These are phyloP conservation scores for Penicillium verhagenii DNA, from an alignment of 495 filamentous ascomycete genomes.

Conservation along the genomic window DNA sequence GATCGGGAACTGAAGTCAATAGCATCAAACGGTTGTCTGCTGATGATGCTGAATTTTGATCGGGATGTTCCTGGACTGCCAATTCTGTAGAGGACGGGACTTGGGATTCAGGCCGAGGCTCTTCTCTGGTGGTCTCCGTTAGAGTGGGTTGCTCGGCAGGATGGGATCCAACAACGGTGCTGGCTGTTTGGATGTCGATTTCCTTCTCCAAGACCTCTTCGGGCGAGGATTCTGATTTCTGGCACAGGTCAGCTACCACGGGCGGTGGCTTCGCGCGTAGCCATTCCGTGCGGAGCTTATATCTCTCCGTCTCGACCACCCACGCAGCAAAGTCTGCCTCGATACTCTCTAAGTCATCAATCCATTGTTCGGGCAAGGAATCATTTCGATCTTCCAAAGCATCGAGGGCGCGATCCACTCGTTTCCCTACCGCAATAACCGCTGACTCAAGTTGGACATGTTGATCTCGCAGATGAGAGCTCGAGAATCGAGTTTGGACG, in stretches of 20 bases:
- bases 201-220: conserved; percentile 2
- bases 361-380: conserved; percentile 81
- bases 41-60: neutral
- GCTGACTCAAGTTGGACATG: conserved; percentile 63
- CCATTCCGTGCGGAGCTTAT: conserved; percentile 47
- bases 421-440: conserved; percentile 65
- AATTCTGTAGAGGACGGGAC: neutral
- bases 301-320: conserved; percentile 57
- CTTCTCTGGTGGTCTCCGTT: conserved; percentile 33
- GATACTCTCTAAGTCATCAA: conserved; percentile 76
- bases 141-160: neutral
- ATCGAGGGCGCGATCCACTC: conserved; percentile 82
- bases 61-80: neutral
- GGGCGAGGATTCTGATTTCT: neutral
- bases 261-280: conserved; percentile 19
- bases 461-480: conserved; percentile 60
- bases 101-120: conserved; percentile 10
- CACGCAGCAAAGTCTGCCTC: conserved; percentile 81
- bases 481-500: conserved; percentile 29
- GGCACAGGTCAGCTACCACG: conserved; percentile 1
- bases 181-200: neutral
- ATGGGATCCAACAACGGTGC: neutral
- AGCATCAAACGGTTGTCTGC: neutral
- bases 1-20: conserved; percentile 1
- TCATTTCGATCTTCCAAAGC: conserved; percentile 78